Evolutionary conservation across 495 filamentous ascomycete genomes (phyloP).

Genomic region (Lindgomyces ingoldianus): DNA sequence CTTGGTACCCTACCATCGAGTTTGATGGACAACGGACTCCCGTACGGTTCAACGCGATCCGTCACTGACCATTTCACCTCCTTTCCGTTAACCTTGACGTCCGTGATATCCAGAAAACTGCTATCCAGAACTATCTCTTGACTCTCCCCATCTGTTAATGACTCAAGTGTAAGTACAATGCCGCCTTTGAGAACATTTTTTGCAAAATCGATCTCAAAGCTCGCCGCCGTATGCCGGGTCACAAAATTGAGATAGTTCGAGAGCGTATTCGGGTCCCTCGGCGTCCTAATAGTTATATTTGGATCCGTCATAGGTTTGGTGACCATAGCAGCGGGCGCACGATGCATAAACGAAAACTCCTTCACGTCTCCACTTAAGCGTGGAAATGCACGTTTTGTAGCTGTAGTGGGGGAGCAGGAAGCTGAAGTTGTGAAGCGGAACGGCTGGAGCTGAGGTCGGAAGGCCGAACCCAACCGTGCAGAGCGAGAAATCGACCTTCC

Average conservation of each 20-base stretch:
- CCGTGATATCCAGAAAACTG: slow-evolving; percentile 69
- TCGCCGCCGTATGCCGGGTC: slow-evolving; percentile 76
- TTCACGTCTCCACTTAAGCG: not conserved
- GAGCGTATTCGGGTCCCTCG: slow-evolving; percentile 78
- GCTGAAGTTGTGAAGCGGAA: not conserved
- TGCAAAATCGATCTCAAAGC: slow-evolving; percentile 79
- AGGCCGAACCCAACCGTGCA: not conserved
- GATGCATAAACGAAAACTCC: slow-evolving; percentile 25
- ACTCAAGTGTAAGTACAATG: slow-evolving; percentile 72
- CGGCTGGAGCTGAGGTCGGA: not conserved
- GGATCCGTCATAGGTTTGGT: slow-evolving; percentile 10
- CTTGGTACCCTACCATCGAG: slow-evolving; percentile 64
- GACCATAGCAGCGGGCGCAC: slow-evolving; percentile 28
- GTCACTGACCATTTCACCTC: slow-evolving; percentile 67
- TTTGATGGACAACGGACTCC: slow-evolving; percentile 73
- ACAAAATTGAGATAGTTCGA: slow-evolving; percentile 86
- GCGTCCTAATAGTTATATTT: slow-evolving; percentile 22
- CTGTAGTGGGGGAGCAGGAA: not conserved
- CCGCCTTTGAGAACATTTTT: slow-evolving; percentile 71
- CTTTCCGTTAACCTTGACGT: slow-evolving; percentile 64
- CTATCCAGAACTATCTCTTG: slow-evolving; percentile 85
- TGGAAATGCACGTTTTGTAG: not conserved
- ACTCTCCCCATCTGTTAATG: slow-evolving; percentile 65
- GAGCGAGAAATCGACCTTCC: slow-evolving; percentile 1
- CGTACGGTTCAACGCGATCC: slow-evolving; percentile 70